phyloP scores from a whole-genome alignment of 1,284 basidiomycete genomes.

The Rhizopogon parksii region DNA sequence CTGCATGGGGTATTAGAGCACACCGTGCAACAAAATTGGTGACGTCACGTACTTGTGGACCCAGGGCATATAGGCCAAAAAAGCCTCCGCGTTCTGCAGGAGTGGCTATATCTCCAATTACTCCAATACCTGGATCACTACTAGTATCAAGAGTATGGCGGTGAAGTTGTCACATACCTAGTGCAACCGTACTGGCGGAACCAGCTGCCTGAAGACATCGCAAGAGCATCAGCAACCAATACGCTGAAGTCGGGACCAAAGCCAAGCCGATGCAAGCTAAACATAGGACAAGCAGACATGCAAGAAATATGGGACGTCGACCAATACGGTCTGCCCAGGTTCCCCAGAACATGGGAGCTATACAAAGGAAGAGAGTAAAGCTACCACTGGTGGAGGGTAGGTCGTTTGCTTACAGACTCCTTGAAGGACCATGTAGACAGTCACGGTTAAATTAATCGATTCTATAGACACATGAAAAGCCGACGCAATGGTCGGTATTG shows the following conservation, averaged over 20 bases:
- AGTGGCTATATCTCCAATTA: slow-evolving; percentile 50
- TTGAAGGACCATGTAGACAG: slow-evolving; percentile 74
- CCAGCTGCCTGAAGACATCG: slow-evolving; percentile 56
- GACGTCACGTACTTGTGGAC: slow-evolving; percentile 31
- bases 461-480: slow-evolving; percentile 62
- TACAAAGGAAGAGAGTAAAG: not conserved
- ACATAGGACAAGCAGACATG: slow-evolving; percentile 45
- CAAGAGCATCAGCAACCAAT: slow-evolving; percentile 57
- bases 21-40: not conserved
- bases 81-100: slow-evolving; percentile 49
- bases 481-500: slow-evolving; percentile 57
- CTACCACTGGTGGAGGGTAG: not conserved
- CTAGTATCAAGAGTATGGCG: not conserved
- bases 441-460: slow-evolving; percentile 71
- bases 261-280: slow-evolving; percentile 57
- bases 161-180: slow-evolving; percentile 30
- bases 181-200: slow-evolving; percentile 52
- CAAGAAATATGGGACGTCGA: slow-evolving; percentile 47
- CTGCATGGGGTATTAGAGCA: slow-evolving; percentile 20
- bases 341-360: slow-evolving; percentile 61
- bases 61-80: slow-evolving; percentile 41
- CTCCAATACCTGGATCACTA: slow-evolving; percentile 42
- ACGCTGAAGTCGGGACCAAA: slow-evolving; percentile 48
- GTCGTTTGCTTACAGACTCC: slow-evolving; percentile 45
- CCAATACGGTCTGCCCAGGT: slow-evolving; percentile 51